Base-by-base conservation (phyloP, 805 yeast species). In the Danielozyma ontarioensis region DNA sequence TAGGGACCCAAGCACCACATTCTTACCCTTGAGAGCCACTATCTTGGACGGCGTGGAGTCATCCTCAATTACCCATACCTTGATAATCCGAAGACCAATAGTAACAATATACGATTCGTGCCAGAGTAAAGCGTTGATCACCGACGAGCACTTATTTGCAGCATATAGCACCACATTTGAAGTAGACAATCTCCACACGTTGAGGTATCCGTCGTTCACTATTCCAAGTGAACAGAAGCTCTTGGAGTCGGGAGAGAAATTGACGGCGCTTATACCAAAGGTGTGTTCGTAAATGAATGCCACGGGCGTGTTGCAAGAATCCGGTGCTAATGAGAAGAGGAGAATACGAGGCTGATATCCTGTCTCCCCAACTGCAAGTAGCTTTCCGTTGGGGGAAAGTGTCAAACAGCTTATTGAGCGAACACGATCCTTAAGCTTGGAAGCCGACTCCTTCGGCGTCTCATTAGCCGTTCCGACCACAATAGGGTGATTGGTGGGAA, bases 281-380 rank as follows among this genome's bases (percentile, higher is more conserved):
- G 71, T 64, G 53, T 83, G 93, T 40, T 80, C 87, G 34, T 64
- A 55, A 1, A 79, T 68, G 12, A 70, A 59, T 6, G 74, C 72
- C 5, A 78, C 51, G 1, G 86, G 84, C n/a, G 48, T 53, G 4
- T 57, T 46, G 10, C 61, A 46, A 29, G 76, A 64, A 39, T 68
- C 68, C 12, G 69, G 62, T 0, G 80, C 78, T 12, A 78, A 54
- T 2, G 84, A 77, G 46, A 70, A 81, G 11, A 81, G 44, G 14
- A 80, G 54, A 2, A 83, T 66, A 13, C 88, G 60, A 1, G 90
- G 90, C 41, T 70, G 76, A 40, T 78, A 78, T 0, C 89, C 89
- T 0, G 69, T 53, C 48, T 83, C 90, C 2, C 90, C 90, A 12
- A 80, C 74, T 0, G 87, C 87, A 17, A 83, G 51, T 4, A 75